A percentile compares a stretch with the other conserved stretches of the same genome.
phyloP scores from a whole-genome alignment of 1,284 basidiomycete species.

The Rhodotorula sp. region DNA sequence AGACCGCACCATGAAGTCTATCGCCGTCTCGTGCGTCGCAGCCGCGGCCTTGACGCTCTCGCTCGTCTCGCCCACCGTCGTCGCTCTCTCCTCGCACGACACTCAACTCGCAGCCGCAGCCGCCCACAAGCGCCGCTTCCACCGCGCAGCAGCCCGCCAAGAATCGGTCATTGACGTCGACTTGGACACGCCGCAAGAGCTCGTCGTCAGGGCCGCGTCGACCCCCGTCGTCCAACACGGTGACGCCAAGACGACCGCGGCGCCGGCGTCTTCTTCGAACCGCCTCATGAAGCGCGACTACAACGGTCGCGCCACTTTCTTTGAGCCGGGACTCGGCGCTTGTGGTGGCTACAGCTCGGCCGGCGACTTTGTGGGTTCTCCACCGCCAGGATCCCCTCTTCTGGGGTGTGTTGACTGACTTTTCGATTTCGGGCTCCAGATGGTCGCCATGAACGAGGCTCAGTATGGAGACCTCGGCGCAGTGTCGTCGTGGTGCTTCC shows the following conservation, averaged over 20 bases:
- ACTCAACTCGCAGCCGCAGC: background rate
- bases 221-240: background rate
- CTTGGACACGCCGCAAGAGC: background rate
- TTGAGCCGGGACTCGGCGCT: constrained; percentile 30
- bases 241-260: background rate
- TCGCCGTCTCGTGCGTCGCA: background rate
- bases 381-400: no score
- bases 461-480: constrained; percentile 40
- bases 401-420: background rate
- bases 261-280: background rate
- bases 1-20: background rate
- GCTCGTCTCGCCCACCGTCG: background rate
- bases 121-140: constrained; percentile 8
- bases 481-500: constrained; percentile 56
- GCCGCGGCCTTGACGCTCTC: constrained; percentile 3
- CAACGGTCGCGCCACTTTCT: constrained; percentile 34
- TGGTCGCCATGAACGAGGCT: constrained; percentile 36
- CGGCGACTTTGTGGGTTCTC: constrained; percentile 25
- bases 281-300: constrained; percentile 29
- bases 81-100: constrained; percentile 6
- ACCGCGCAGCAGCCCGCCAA: constrained; percentile 8
- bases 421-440: constrained; percentile 2
- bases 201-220: background rate
- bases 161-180: constrained; percentile 9
- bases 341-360: constrained; percentile 22